Conservation (phyloP, 345 rosid genomes). For the Heritiera fomes region DNA sequence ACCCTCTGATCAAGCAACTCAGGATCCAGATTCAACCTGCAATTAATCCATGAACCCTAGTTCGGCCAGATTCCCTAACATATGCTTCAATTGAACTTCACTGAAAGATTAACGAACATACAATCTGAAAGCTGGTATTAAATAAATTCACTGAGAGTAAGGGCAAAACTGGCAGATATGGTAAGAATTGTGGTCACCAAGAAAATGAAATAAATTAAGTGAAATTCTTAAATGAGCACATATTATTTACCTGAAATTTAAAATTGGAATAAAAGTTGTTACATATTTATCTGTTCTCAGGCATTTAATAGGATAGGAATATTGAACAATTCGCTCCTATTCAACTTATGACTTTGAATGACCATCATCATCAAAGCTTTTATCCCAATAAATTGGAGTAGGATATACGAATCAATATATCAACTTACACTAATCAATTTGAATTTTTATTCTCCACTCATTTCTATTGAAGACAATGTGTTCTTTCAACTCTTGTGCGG, state of each 20-base stretch:
- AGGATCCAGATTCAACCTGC: background rate
- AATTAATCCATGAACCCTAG: background rate
- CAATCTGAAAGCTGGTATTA: background rate
- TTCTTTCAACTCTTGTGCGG: no score
- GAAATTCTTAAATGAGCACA: background rate
- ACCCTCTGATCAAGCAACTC: background rate
- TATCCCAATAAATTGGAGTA: no score
- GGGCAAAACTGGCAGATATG: background rate
- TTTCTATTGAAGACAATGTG: no score
- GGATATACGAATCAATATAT: no score
- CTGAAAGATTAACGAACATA: background rate
- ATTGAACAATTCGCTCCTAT: background rate
- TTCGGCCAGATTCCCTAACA: background rate
- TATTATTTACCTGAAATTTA: background rate
- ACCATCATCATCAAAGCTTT: background rate
- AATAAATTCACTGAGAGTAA: background rate
- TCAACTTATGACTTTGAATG: background rate
- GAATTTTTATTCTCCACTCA: no score
- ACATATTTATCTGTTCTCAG: background rate
- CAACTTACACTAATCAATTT: no score
- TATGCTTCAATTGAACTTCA: background rate
- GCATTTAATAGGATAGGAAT: background rate
- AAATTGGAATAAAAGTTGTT: background rate
- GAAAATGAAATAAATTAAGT: background rate
- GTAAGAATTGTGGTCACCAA: constrained; percentile 1